Conservation (phyloP, 768 basidiomycete species). For the Phaffia tasmanica region DNA sequence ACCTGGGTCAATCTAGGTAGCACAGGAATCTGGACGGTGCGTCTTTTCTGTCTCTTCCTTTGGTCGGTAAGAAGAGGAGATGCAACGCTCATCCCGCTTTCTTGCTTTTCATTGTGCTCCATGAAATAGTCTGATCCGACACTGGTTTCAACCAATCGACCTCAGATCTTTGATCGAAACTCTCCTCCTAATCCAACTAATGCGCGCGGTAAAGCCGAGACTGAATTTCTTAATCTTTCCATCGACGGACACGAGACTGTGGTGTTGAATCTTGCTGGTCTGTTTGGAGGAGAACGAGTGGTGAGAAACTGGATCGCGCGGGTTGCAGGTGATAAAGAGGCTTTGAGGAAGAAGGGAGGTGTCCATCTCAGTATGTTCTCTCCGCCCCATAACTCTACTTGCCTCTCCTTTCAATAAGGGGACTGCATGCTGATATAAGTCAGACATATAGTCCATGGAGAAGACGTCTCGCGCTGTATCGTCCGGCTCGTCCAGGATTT, state of each 20-base stretch:
- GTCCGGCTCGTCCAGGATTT: slow-evolving; percentile 49
- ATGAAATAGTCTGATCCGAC: neutral
- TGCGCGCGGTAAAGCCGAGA: slow-evolving; percentile 47
- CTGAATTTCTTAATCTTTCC: slow-evolving; percentile 47
- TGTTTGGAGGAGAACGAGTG: slow-evolving; percentile 52
- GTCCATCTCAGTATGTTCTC: slow-evolving; percentile 43
- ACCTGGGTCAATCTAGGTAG: slow-evolving; percentile 55
- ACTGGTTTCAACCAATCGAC: neutral
- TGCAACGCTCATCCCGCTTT: neutral
- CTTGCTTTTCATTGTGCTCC: neutral
- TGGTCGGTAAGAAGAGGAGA: neutral
- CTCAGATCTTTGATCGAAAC: slow-evolving; percentile 42
- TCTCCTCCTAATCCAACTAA: slow-evolving; percentile 42
- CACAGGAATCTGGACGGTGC: slow-evolving; percentile 54
- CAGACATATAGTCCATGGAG: slow-evolving; percentile 43
- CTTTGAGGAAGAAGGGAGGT: slow-evolving; percentile 48
- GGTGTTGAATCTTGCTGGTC: slow-evolving; percentile 52
- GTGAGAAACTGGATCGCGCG: slow-evolving; percentile 47
- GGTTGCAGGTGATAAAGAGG: slow-evolving; percentile 51
- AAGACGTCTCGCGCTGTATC: slow-evolving; percentile 51
- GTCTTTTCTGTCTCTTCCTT: slow-evolving; percentile 27
- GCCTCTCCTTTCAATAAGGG: too few species aligned
- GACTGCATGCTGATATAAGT: too few species aligned
- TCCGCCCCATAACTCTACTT: too few species aligned
- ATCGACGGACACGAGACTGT: slow-evolving; percentile 41